phyloP scores from a whole-genome alignment of 2,329 filamentous ascomycete species.

The Nothopassalora personata region DNA sequence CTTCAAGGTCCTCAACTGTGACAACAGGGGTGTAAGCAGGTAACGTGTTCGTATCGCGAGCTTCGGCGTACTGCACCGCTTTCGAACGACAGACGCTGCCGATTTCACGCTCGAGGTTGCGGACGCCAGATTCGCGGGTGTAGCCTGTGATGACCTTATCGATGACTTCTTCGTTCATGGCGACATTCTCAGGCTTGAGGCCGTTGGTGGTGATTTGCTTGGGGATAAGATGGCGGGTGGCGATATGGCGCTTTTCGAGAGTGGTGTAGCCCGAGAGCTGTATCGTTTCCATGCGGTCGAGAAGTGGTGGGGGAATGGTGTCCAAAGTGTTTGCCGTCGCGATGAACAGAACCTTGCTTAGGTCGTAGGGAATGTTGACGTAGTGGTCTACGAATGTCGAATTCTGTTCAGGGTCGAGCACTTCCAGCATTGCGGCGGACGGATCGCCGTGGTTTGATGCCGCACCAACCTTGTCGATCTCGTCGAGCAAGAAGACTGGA shows the following conservation, averaged over 20 bases:
- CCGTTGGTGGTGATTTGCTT: slow-evolving; percentile 94
- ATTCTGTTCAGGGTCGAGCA: slow-evolving; percentile 95
- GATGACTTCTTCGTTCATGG: slow-evolving; percentile 74
- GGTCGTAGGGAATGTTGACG: slow-evolving; percentile 87
- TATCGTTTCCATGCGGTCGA: slow-evolving; percentile 97
- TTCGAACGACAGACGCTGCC: slow-evolving; percentile 91
- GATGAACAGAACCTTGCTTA: slow-evolving; percentile 96
- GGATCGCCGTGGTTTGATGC: slow-evolving; percentile 93
- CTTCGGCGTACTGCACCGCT: slow-evolving; percentile 90
- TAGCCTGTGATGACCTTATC: slow-evolving; percentile 95
- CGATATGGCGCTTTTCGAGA: slow-evolving; percentile 93
- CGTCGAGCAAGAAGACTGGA: slow-evolving; percentile 89
- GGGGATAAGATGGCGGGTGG: slow-evolving; percentile 84
- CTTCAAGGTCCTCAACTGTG: slow-evolving; percentile 74
- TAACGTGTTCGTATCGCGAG: slow-evolving; percentile 66
- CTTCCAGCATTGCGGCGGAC: slow-evolving; percentile 94
- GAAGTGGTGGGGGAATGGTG: slow-evolving; percentile 85
- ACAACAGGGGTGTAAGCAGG: slow-evolving; percentile 66
- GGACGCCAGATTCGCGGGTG: slow-evolving; percentile 91
- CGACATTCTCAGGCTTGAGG: slow-evolving; percentile 67
- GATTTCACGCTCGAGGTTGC: slow-evolving; percentile 92
- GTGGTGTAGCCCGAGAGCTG: slow-evolving; percentile 92
- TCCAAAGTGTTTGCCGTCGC: slow-evolving; percentile 93
- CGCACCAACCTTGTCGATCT: slow-evolving; percentile 93
- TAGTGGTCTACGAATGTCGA: slow-evolving; percentile 94